These are phyloP conservation scores for Canavalia gladiata DNA, from an alignment of 306 rosid genomes.

Conservation along the genomic window DNA sequence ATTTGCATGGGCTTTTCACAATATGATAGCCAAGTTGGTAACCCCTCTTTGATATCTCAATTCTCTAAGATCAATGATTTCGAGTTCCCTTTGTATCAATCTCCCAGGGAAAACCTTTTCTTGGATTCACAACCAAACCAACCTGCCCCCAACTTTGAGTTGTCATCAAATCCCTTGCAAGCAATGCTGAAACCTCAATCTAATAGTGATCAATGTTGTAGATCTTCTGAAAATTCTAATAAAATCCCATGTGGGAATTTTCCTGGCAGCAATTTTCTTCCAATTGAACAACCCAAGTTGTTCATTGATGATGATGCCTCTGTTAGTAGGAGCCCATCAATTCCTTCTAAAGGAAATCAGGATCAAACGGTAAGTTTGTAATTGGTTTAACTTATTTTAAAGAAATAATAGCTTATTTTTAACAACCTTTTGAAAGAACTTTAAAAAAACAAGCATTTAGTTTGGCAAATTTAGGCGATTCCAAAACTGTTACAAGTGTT, in stretches of 20 bases:
- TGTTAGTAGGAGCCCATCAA: constrained; percentile 44
- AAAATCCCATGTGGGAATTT: constrained; percentile 44
- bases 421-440: no score
- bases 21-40: constrained; percentile 56
- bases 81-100: constrained; percentile 65
- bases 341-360: constrained; percentile 57
- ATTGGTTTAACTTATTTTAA: no score
- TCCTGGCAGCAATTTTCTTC: constrained; percentile 48
- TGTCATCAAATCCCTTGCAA: constrained; percentile 63
- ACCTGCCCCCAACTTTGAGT: constrained; percentile 52
- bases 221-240: constrained; percentile 48
- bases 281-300: constrained; percentile 54
- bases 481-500: neutral
- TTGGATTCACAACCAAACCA: constrained; percentile 54
- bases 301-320: constrained; percentile 49
- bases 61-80: constrained; percentile 48
- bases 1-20: constrained; percentile 76
- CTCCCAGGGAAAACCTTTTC: constrained; percentile 51
- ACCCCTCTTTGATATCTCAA: constrained; percentile 46
- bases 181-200: constrained; percentile 58
- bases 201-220: constrained; percentile 42
- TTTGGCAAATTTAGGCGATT: no score
- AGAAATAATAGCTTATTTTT: no score
- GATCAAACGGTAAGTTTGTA: constrained; percentile 54
- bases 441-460: no score